A percentile compares a stretch with the other conserved stretches of the same genome.
These are phyloP conservation scores for Saitozyma sp. DNA, from an alignment of 768 basidiomycete genomes.

Conservation along the genomic window DNA sequence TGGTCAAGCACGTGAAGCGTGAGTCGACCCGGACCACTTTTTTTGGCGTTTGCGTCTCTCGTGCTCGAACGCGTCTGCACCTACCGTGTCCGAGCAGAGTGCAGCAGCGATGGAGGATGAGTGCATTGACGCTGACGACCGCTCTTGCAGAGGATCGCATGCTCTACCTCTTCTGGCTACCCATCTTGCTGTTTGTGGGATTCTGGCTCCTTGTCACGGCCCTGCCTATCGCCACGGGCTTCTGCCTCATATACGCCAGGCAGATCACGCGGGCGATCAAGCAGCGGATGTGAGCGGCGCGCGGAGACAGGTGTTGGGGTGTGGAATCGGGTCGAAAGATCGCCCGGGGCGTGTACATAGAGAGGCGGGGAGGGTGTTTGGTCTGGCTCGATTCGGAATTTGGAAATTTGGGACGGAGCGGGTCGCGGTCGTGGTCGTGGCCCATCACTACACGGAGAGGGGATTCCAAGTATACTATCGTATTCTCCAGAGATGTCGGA, in stretches of 20 bases:
- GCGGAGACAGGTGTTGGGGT: background rate
- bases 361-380: too few relatives aligned
- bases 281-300: slow-evolving; percentile 23
- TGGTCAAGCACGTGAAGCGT: slow-evolving; percentile 34
- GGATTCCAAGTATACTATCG: too few relatives aligned
- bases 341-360: too few relatives aligned
- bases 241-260: slow-evolving; percentile 38
- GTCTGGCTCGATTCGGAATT: too few relatives aligned
- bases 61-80: background rate
- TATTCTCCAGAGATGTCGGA: too few relatives aligned
- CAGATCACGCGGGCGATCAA: slow-evolving; percentile 37
- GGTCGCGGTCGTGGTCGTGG: too few relatives aligned
- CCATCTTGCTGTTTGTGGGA: slow-evolving; percentile 49
- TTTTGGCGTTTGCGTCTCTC: too few relatives aligned
- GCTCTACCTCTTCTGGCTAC: slow-evolving; percentile 54
- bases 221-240: slow-evolving; percentile 42
- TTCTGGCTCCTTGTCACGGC: slow-evolving; percentile 44
- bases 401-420: too few relatives aligned
- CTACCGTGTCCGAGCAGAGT: background rate
- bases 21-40: background rate
- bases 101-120: too few relatives aligned
- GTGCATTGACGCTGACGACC: background rate
- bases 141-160: slow-evolving; percentile 43
- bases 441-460: too few relatives aligned
- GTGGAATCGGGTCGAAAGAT: background rate